Evolutionary conservation across 1,139 yeast species (phyloP).

Genomic region (Zygosaccharomyces sapae): DNA sequence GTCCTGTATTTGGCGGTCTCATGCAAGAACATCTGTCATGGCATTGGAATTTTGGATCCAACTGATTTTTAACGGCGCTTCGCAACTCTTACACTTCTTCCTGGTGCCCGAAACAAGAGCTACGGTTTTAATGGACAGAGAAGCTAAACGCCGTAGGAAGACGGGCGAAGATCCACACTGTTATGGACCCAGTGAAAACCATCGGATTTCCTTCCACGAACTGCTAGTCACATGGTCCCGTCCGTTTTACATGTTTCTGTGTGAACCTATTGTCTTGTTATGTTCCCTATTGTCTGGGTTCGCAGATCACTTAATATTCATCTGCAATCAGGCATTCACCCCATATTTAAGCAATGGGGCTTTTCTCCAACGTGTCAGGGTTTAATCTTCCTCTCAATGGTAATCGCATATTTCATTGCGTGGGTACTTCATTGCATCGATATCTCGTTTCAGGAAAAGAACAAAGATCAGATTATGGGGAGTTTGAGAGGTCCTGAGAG

Average conservation of each 20-base stretch:
- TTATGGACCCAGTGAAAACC: constrained; percentile 6
- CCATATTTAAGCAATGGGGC: constrained; percentile 10
- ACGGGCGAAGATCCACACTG: constrained; percentile 8
- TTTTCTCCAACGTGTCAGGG: constrained; percentile 8
- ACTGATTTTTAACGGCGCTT: constrained; percentile 8
- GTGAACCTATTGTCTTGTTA: constrained; percentile 9
- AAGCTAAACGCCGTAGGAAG: constrained; percentile 8
- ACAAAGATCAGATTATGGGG: constrained; percentile 1
- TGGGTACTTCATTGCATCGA: constrained; percentile 4
- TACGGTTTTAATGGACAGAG: constrained; percentile 6
- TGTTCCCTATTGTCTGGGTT: constrained; percentile 9
- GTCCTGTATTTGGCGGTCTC: constrained; percentile 9
- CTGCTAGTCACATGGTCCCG: constrained; percentile 7
- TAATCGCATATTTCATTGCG: constrained; percentile 6
- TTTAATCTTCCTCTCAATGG: constrained; percentile 6
- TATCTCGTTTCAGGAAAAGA: background rate
- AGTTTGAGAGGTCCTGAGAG: constrained; percentile 11
- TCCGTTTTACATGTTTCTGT: constrained; percentile 9
- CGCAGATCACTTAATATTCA: constrained; percentile 10
- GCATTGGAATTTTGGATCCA: constrained; percentile 12
- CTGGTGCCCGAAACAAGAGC: constrained; percentile 9
- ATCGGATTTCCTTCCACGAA: constrained; percentile 1
- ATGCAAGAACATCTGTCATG: constrained; percentile 10
- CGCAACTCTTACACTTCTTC: constrained; percentile 6
- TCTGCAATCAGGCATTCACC: constrained; percentile 9